Evolutionary conservation across 1,139 yeast species (phyloP).

Genomic region (Yamadazyma sp.): DNA sequence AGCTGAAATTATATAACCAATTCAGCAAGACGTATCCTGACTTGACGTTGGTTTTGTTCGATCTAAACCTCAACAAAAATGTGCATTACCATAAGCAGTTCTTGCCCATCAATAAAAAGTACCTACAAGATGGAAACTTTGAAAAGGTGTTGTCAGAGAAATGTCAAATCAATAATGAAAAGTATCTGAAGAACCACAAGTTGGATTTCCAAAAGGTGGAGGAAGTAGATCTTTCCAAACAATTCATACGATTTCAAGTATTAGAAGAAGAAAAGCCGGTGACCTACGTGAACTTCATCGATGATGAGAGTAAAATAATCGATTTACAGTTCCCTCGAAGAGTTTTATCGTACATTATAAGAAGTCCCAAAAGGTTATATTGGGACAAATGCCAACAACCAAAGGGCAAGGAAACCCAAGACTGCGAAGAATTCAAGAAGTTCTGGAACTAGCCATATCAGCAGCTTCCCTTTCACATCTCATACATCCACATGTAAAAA

Average conservation of each 20-base stretch:
- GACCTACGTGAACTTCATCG: conserved; percentile 25
- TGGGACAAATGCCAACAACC: conserved; percentile 78
- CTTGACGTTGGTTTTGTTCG: conserved; percentile 57
- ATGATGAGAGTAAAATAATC: conserved; percentile 28
- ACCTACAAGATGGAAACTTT: conserved; percentile 32
- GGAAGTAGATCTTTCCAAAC: conserved; percentile 27
- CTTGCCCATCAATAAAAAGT: conserved; percentile 53
- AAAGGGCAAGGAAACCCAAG: conserved; percentile 55
- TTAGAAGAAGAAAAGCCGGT: conserved; percentile 17
- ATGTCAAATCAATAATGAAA: conserved; percentile 49
- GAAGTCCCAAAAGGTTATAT: conserved; percentile 58
- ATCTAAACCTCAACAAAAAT: conserved; percentile 54
- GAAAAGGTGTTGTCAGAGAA: conserved; percentile 36
- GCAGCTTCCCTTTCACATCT: conserved; percentile 33
- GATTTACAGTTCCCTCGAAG: conserved; percentile 82
- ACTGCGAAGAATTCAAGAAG: conserved; percentile 58
- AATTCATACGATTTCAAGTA: conserved; percentile 41
- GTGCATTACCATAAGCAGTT: conserved; percentile 69
- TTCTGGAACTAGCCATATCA: conserved; percentile 33
- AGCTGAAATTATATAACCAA: conserved; percentile 46
- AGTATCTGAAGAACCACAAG: conserved; percentile 41
- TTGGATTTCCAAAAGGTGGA: conserved; percentile 40
- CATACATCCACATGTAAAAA: conserved; percentile 56
- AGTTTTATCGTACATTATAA: conserved; percentile 62
- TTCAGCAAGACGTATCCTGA: conserved; percentile 33